phyloP scores from a whole-genome alignment of 441 rosid species.

The Pelargonium exstipulatum region DNA sequence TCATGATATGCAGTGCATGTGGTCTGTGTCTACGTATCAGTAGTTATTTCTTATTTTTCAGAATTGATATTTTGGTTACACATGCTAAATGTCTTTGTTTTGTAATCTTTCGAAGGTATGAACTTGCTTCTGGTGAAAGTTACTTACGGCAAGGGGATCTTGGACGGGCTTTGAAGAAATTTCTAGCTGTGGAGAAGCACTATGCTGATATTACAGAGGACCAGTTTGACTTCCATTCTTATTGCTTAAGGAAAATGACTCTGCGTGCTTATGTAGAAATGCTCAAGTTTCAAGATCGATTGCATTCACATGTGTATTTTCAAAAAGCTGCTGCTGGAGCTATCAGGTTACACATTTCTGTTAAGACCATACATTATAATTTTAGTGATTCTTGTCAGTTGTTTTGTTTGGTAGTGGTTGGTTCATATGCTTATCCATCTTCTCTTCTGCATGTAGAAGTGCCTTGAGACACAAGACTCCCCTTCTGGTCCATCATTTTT shows the following conservation, averaged over 20 bases:
- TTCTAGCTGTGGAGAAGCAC: conserved; percentile 98
- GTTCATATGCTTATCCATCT: conserved; percentile 5
- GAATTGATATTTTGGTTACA: conserved; percentile 2
- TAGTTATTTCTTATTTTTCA: conserved; percentile 6
- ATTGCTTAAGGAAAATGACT: conserved; percentile 98
- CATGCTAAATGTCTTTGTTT: conserved; percentile 5
- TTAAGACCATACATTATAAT: conserved; percentile 10
- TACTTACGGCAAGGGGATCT: conserved; percentile 94
- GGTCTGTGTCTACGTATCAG: conserved; percentile 47
- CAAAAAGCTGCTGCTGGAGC: conserved; percentile 96
- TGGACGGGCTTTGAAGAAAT: conserved; percentile 90
- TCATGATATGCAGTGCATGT: conserved; percentile 99
- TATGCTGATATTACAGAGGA: conserved; percentile 97
- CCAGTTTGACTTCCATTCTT: conserved; percentile 98
- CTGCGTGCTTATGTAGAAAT: conserved; percentile 92
- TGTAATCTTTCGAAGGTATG: conserved; percentile 60
- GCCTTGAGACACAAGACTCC: too few relatives aligned
- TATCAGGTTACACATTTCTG: conserved; percentile 56
- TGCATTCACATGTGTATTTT: conserved; percentile 90
- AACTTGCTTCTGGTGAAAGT: conserved; percentile 99
- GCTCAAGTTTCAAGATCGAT: conserved; percentile 97
- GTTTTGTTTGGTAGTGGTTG: neutral
- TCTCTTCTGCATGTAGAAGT: neutral
- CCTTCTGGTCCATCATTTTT: too few relatives aligned
- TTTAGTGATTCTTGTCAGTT: neutral